These are phyloP conservation scores for Gastrolobium villosum DNA, from an alignment of 306 rosid species.

Conservation along the genomic window DNA sequence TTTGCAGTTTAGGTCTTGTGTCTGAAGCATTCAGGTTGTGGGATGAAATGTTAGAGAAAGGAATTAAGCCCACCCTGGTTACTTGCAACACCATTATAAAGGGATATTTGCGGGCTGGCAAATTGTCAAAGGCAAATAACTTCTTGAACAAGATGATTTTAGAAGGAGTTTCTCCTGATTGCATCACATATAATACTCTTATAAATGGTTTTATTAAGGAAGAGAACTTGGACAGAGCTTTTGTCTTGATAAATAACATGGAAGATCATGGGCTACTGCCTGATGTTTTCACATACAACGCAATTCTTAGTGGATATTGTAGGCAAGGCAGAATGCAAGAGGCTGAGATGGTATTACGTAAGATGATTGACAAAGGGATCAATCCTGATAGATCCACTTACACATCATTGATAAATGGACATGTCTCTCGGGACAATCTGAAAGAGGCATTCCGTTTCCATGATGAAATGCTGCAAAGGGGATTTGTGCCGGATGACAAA, in stretches of 20 bases:
- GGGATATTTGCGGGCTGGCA: constrained; percentile 79
- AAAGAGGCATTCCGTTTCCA: constrained; percentile 88
- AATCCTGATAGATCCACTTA: constrained; percentile 83
- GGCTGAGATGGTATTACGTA: constrained; percentile 76
- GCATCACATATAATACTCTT: constrained; percentile 84
- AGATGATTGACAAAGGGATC: constrained; percentile 83
- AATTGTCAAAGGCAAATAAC: constrained; percentile 64
- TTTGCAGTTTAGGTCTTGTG: constrained; percentile 72
- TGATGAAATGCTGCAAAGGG: constrained; percentile 92
- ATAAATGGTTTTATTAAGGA: constrained; percentile 79
- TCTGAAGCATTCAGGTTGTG: constrained; percentile 75
- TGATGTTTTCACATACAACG: constrained; percentile 77
- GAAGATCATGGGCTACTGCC: constrained; percentile 75
- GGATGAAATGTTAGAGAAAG: constrained; percentile 88
- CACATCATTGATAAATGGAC: constrained; percentile 81
- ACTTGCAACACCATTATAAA: constrained; percentile 83
- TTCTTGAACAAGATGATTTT: constrained; percentile 72
- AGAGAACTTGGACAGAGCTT: constrained; percentile 77
- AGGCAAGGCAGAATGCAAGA: constrained; percentile 78
- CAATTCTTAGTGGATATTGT: constrained; percentile 76
- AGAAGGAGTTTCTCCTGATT: constrained; percentile 77
- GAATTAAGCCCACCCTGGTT: constrained; percentile 70
- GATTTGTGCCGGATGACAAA: constrained; percentile 90
- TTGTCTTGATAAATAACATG: constrained; percentile 67
- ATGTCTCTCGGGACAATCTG: constrained; percentile 84